Base-by-base conservation (phyloP, 1,284 basidiomycete genomes). In the Cryptococcus sp. region DNA sequence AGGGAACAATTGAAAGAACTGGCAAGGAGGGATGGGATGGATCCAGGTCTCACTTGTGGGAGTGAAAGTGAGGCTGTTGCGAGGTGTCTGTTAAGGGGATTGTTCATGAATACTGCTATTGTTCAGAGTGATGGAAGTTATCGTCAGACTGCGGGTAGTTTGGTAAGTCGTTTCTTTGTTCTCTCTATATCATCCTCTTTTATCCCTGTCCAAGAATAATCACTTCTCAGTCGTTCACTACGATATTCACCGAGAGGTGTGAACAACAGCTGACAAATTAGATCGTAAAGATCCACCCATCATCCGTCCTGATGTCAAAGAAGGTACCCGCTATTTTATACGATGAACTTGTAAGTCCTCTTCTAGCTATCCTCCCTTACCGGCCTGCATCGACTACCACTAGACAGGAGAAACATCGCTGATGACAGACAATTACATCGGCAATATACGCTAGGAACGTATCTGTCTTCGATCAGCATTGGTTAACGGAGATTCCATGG, bases 261-360 rank as follows among this genome's bases (percentile, higher is more conserved):
- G 25, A 19, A 31, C 44, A 37, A 57, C 46, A 34, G 18, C 53
- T 57, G 45, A 46, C 49, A 48, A 18, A 7, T 18, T 59, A 90
- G 87, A 75, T 81, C 23, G 80, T 96, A 57, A 93, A 92, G 72
- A 87, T 97, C 32, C 90, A 96, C 68, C 92, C 92, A 0, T 82
- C 85, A 22, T 92, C 89, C 19, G 81, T 83, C 2, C 69, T 96
- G 55, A 82, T 81, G 56, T 85, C 87, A 55, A 88, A 86, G 66
- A 89, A 87, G 67, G 82, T 84, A 1, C 83, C 85, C 0, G 88
- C 85, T 4, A 90, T 97, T 52, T 80, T 96, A 44, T 97, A 88
- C 66, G 86, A 93, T 68, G 92, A 96, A 70, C 77, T 96, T 63
- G 91, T 93, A 58, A 62, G 87, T 79, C 18, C 31, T n/a, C 28